These are phyloP conservation scores for Rutstroemia sydowiana DNA, from an alignment of 2,329 filamentous ascomycete species.

Conservation along the genomic window DNA sequence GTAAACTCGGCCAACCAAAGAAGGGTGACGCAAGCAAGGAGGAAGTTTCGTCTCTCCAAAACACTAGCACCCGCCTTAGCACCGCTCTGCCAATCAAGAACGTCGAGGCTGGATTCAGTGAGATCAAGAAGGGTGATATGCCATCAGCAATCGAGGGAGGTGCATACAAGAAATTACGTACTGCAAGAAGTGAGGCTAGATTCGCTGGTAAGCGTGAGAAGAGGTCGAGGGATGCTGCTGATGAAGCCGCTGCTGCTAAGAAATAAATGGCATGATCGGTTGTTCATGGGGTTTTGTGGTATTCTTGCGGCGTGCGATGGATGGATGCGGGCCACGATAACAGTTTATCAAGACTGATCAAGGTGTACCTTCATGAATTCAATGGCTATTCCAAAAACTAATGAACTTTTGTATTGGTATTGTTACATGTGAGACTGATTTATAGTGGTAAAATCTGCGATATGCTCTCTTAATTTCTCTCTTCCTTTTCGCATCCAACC, in stretches of 20 bases:
- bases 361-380: slow-evolving; percentile 33
- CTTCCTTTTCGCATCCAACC: too few species aligned
- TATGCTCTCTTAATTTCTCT: too few species aligned
- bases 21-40: slow-evolving; percentile 82
- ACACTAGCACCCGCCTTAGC: slow-evolving; percentile 50
- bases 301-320: slow-evolving; percentile 25
- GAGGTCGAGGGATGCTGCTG: slow-evolving; percentile 81
- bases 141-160: slow-evolving; percentile 69
- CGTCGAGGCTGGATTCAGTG: slow-evolving; percentile 55
- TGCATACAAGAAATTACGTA: slow-evolving; percentile 80
- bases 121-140: slow-evolving; percentile 77
- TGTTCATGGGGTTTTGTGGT: slow-evolving; percentile 25
- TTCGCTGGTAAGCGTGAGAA: slow-evolving; percentile 82
- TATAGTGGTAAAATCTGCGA: too few species aligned
- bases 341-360: slow-evolving; percentile 27
- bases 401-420: slow-evolving; percentile 2
- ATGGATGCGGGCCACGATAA: slow-evolving; percentile 27
- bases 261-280: slow-evolving; percentile 52
- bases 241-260: slow-evolving; percentile 71
- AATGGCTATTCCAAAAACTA: slow-evolving; percentile 23
- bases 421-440: too few species aligned
- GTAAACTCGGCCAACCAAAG: slow-evolving; percentile 90
- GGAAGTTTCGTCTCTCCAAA: slow-evolving; percentile 58
- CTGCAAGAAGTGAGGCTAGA: slow-evolving; percentile 76
- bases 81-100: slow-evolving; percentile 66